A percentile compares a stretch with the other conserved stretches of the same genome.
These are phyloP conservation scores for Tephrocybe rancida DNA, from an alignment of 768 basidiomycete genomes.

Conservation along the genomic window DNA sequence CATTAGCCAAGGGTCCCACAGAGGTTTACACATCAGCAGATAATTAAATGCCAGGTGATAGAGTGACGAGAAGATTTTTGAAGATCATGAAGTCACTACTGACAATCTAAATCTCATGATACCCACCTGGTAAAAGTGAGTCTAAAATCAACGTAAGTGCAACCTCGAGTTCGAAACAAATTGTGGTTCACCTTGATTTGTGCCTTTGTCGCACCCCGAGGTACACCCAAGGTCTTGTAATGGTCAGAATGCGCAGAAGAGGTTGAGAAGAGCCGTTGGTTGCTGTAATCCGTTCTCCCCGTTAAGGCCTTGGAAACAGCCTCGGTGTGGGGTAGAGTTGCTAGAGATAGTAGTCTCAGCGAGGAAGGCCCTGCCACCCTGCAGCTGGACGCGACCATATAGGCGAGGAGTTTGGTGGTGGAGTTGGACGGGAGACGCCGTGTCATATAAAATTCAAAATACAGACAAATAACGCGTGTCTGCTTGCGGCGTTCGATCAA, in stretches of 20 bases:
- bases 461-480: too few species aligned
- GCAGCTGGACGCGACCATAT: neutral
- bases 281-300: neutral
- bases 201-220: conserved; percentile 37
- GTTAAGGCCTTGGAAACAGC: neutral
- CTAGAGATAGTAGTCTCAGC: neutral
- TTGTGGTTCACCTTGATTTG: conserved; percentile 54
- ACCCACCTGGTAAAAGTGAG: conserved; percentile 43
- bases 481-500: too few species aligned
- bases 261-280: conserved; percentile 20
- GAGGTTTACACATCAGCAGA: too few species aligned
- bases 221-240: conserved; percentile 43
- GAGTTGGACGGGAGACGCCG: too few species aligned
- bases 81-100: neutral
- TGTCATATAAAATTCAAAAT: too few species aligned
- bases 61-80: neutral
- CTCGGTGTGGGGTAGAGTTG: too few species aligned
- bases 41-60: too few species aligned
- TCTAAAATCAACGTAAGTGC: conserved; percentile 22
- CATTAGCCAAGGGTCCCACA: neutral
- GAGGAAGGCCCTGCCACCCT: conserved; percentile 2
- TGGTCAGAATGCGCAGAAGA: conserved; percentile 28
- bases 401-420: neutral
- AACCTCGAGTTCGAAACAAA: too few species aligned
- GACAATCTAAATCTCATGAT: neutral